Base-by-base conservation (phyloP, 345 rosid species). In the Orychophragmus violaceus region DNA sequence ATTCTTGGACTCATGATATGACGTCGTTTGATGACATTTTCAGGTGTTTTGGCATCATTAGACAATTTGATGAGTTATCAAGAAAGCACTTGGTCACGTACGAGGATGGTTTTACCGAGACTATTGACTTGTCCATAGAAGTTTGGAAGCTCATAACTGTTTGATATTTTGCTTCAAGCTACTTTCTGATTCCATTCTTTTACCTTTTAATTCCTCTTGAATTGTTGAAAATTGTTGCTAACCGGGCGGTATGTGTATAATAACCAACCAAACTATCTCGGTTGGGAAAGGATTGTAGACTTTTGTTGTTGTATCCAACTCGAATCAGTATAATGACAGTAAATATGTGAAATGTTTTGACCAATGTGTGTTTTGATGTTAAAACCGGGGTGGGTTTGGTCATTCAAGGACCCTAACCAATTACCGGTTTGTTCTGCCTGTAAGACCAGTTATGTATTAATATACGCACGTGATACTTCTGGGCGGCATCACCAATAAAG, bases 31-130 rank as follows among this genome's bases (percentile, higher is more conserved):
- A 44, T 53, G 35, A 29, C 5, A 52, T 37, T 44, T 72, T 25
- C 81, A 94, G 98, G 72, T 61, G 70, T 70, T 86, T 85, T 58
- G 89, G 97, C 57, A 84, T 84, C 36, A 81, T 94, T 45, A 81
- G 68, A 62, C 82, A 79, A 61, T 90, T 81, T 39, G 85, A 87
- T 75, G 80, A 76, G 74, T 68, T 72, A 69, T 70, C 95, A 21
- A 77, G 86, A 68, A 83, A 79, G 62, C 96, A 87, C 65, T 42
- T 76, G 72, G 68, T 90, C 70, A 74, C 82, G 88, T 84, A 86
- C 77, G 97, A 94, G 62, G 90, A 87, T 75, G 96, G 97, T 51
- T 65, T 14, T 8, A 63, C 69, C 1, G 84, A 85, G 77, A 73
- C 78, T 64, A 55, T 86, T 28, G 87, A 93, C 74, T 77, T 93